Evolutionary conservation across 2,329 filamentous ascomycete genomes (phyloP).

Genomic region (Talaromyces sp.): DNA sequence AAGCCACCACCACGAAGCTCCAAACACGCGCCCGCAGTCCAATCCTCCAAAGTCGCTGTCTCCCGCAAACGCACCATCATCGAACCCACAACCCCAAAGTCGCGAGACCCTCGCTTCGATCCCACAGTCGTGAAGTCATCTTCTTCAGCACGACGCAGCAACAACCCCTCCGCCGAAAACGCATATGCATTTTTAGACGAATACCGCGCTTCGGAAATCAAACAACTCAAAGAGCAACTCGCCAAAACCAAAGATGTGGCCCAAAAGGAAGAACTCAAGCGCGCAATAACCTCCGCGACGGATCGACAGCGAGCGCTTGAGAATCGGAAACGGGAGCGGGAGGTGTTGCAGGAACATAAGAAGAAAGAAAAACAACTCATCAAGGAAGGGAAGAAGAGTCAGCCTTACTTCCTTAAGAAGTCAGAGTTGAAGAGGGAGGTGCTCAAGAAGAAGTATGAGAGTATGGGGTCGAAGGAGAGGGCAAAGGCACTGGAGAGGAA

Average conservation of each 20-base stretch:
- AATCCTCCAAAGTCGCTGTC: slow-evolving; percentile 79
- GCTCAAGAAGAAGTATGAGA: slow-evolving; percentile 72
- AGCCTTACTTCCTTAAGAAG: slow-evolving; percentile 89
- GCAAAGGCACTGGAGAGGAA: slow-evolving; percentile 81
- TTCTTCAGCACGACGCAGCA: slow-evolving; percentile 19
- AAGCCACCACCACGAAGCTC: slow-evolving; percentile 52
- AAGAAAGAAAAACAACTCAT: slow-evolving; percentile 80
- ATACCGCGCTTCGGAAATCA: slow-evolving; percentile 81
- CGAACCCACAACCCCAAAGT: slow-evolving; percentile 54
- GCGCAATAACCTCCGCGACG: slow-evolving; percentile 72
- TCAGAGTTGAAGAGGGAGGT: slow-evolving; percentile 85
- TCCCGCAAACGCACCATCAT: slow-evolving; percentile 75
- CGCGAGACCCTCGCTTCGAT: slow-evolving; percentile 87
- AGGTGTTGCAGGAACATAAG: slow-evolving; percentile 71
- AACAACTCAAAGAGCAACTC: slow-evolving; percentile 65
- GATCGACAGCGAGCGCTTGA: slow-evolving; percentile 69
- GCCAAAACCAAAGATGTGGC: slow-evolving; percentile 63
- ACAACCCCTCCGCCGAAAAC: slow-evolving; percentile 52
- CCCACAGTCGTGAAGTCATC: slow-evolving; percentile 49
- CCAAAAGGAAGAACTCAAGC: slow-evolving; percentile 68
- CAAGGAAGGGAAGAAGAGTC: slow-evolving; percentile 72
- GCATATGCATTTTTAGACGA: slow-evolving; percentile 86
- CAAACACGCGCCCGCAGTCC: slow-evolving; percentile 85
- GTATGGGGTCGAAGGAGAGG: slow-evolving; percentile 80
- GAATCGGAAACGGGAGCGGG: slow-evolving; percentile 65